phyloP scores from a whole-genome alignment of 192 early-diverging fungal species.

The Mortierella alpina region DNA sequence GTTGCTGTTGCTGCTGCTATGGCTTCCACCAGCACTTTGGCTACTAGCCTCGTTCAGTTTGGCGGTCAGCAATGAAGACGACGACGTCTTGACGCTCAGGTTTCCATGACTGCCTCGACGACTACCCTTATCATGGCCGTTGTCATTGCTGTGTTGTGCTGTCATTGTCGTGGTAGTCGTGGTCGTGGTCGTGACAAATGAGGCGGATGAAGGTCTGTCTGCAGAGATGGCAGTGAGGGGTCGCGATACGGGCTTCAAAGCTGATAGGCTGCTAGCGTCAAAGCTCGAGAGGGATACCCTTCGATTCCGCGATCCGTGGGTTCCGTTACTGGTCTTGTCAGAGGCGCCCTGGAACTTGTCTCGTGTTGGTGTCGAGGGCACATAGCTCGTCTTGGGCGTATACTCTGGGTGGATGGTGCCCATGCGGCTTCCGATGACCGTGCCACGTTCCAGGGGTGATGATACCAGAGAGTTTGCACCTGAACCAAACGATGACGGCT shows the following conservation, averaged over 20 bases:
- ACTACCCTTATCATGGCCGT: background rate
- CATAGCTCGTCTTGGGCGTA: constrained; percentile 24
- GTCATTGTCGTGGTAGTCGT: constrained; percentile 1
- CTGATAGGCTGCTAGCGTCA: constrained; percentile 36
- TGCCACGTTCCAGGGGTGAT: constrained; percentile 36
- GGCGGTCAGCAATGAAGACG: constrained; percentile 9
- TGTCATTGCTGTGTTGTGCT: background rate
- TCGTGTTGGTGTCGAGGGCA: constrained; percentile 9
- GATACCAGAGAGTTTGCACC: background rate
- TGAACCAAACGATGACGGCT: background rate
- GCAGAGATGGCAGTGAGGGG: background rate
- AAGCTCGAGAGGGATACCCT: constrained; percentile 41
- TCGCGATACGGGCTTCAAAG: constrained; percentile 25
- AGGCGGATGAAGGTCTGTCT: background rate
- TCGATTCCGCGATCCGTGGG: constrained; percentile 6
- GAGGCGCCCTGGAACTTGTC: constrained; percentile 15
- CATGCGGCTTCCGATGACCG: constrained; percentile 27
- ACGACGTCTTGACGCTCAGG: constrained; percentile 8
- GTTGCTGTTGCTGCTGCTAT: background rate
- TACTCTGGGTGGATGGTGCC: constrained; percentile 38
- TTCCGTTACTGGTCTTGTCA: background rate
- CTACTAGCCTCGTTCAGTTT: background rate
- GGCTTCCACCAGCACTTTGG: background rate
- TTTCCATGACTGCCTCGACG: background rate
- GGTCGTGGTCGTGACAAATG: constrained; percentile 13